A percentile compares a stretch with the other conserved stretches of the same genome.
These are phyloP conservation scores for Penicillium pancosmium DNA, from an alignment of 495 filamentous ascomycete species.

Conservation along the genomic window DNA sequence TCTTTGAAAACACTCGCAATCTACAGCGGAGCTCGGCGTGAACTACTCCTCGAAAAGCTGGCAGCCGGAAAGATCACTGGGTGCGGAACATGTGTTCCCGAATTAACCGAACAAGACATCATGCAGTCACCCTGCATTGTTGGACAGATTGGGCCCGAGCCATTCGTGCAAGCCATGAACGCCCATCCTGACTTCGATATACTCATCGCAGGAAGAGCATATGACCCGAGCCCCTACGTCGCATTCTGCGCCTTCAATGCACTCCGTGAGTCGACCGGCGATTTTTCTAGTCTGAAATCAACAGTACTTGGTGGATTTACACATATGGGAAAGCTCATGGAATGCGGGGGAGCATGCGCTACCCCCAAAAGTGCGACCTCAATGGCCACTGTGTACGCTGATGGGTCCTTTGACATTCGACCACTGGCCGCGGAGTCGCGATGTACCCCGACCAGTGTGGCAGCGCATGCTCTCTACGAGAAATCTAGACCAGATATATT, in stretches of 20 bases:
- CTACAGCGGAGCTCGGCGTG: slow-evolving; percentile 37
- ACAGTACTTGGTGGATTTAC: no score
- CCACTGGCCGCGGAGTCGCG: slow-evolving; percentile 32
- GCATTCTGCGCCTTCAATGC: slow-evolving; percentile 41
- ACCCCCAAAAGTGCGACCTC: slow-evolving; percentile 44
- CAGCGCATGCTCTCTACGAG: slow-evolving; percentile 55
- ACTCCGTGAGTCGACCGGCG: no score
- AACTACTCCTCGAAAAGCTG: slow-evolving; percentile 30
- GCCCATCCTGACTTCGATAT: slow-evolving; percentile 34
- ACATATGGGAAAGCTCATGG: slow-evolving; percentile 58
- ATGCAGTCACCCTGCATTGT: slow-evolving; percentile 35
- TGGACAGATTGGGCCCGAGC: slow-evolving; percentile 31
- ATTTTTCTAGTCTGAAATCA: no score
- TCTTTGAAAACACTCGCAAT: slow-evolving; percentile 45
- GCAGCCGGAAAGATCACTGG: slow-evolving; percentile 25
- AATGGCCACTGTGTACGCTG: slow-evolving; percentile 39
- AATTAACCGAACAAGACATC: slow-evolving; percentile 40
- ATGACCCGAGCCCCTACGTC: slow-evolving; percentile 52
- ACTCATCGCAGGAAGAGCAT: slow-evolving; percentile 50
- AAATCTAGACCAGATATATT: slow-evolving; percentile 51
- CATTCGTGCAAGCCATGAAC: slow-evolving; percentile 6
- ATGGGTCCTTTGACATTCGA: slow-evolving; percentile 43
- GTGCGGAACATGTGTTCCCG: slow-evolving; percentile 35
- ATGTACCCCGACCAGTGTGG: slow-evolving; percentile 49
- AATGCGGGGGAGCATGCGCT: slow-evolving; percentile 52